These are phyloP conservation scores for Fonsecaea pugnacius DNA, from an alignment of 2,329 filamentous ascomycete genomes.

Conservation along the genomic window DNA sequence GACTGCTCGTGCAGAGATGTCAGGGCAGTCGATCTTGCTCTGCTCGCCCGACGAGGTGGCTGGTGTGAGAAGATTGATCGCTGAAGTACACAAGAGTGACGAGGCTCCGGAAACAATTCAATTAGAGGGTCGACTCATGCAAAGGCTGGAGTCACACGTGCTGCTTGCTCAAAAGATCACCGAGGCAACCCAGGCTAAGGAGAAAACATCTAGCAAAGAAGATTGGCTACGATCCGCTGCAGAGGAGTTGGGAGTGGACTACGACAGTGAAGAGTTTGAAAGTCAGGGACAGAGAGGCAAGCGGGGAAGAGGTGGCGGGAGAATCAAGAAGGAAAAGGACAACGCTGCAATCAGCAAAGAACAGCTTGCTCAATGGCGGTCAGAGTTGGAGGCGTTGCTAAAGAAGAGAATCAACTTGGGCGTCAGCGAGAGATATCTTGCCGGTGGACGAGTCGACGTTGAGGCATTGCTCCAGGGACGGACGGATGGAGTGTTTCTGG, in stretches of 20 bases:
- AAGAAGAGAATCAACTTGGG: slow-evolving; percentile 79
- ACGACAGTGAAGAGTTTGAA: slow-evolving; percentile 84
- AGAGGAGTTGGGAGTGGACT: slow-evolving; percentile 91
- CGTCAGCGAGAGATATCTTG: slow-evolving; percentile 84
- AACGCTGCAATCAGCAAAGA: slow-evolving; percentile 66
- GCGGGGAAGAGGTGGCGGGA: slow-evolving; percentile 74
- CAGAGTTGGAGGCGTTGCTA: slow-evolving; percentile 73
- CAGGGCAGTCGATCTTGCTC: slow-evolving; percentile 81
- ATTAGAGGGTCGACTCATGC: slow-evolving; percentile 77
- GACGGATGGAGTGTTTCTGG: slow-evolving; percentile 27
- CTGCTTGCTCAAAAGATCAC: slow-evolving; percentile 84
- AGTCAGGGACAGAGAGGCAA: slow-evolving; percentile 62
- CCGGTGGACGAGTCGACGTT: slow-evolving; percentile 81
- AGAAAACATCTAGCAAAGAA: slow-evolving; percentile 81
- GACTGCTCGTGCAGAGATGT: slow-evolving; percentile 79
- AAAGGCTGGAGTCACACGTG: slow-evolving; percentile 75
- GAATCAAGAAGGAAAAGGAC: slow-evolving; percentile 73
- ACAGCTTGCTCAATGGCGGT: slow-evolving; percentile 71
- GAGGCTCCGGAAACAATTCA: slow-evolving; percentile 64
- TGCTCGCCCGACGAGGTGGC: slow-evolving; percentile 90
- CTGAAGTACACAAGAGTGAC: slow-evolving; percentile 76
- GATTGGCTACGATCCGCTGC: slow-evolving; percentile 82
- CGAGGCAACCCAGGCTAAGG: slow-evolving; percentile 81
- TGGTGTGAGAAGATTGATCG: slow-evolving; percentile 79
- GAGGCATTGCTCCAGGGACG: slow-evolving; percentile 70